Conservation (phyloP, 768 basidiomycete genomes). For the Tylopilus rubrobrunneus region DNA sequence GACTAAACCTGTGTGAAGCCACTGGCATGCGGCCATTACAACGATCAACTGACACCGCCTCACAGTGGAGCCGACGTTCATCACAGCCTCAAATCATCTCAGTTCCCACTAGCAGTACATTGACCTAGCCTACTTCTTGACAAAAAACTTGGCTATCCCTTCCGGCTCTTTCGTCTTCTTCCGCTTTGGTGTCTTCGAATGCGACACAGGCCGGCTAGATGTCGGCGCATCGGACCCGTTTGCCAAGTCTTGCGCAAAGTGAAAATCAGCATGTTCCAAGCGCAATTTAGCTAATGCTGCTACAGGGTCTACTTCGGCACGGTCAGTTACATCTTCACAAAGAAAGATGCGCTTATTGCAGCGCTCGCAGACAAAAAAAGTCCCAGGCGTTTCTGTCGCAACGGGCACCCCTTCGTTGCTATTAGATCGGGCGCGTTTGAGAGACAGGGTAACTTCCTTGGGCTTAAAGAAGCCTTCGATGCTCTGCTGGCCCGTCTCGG, state of each 20-base stretch:
- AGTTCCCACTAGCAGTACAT: not conserved
- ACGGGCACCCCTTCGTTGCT: conserved; percentile 6
- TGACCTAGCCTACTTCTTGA: conserved; percentile 24
- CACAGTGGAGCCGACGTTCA: not conserved
- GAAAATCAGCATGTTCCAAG: conserved; percentile 85
- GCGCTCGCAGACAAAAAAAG: conserved; percentile 54
- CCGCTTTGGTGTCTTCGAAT: conserved; percentile 27
- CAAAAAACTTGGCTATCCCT: conserved; percentile 50
- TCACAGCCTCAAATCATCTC: not conserved
- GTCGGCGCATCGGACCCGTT: conserved; percentile 30
- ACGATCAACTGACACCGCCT: conserved; percentile 22
- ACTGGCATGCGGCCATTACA: not conserved
- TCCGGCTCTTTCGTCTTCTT: conserved; percentile 28
- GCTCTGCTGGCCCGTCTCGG: conserved; percentile 76
- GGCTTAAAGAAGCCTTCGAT: conserved; percentile 83
- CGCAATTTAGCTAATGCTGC: conserved; percentile 41
- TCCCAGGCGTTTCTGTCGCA: not conserved
- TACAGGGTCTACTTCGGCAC: conserved; percentile 25
- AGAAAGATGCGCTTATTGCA: conserved; percentile 49
- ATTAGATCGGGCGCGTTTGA: conserved; percentile 40
- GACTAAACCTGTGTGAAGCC: conserved; percentile 12
- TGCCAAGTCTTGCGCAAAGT: conserved; percentile 78
- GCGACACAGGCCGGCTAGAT: conserved; percentile 5
- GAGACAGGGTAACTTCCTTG: conserved; percentile 21
- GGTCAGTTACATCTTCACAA: conserved; percentile 16